Evolutionary conservation across 805 yeast genomes (phyloP), one percentile per base, ranked within the genome.

Genomic region (Kodamaea leandrae): DNA sequence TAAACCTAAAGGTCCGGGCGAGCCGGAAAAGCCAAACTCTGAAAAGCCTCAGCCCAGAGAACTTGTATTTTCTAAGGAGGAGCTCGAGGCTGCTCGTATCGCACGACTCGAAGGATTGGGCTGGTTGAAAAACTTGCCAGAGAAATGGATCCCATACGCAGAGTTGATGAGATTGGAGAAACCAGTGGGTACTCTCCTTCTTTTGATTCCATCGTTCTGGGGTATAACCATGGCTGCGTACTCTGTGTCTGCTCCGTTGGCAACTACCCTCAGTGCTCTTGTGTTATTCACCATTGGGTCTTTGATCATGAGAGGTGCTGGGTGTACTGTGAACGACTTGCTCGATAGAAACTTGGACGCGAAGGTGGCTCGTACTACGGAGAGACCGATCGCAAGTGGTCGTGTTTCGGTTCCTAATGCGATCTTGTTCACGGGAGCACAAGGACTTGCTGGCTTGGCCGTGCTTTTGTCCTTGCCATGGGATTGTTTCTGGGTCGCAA

Each of bases 231-330:
- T 90, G 82, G 97, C 96, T 1, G 91, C 95, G 0, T 83, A 74
- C 49, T 70, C 79, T 50, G 63, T 81, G 2, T 64, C 80, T 2
- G 96, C 96, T 0, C 82, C 96, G 0, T 40, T 88, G 1, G 45
- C 76, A 0, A 73, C 80, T 1, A 82, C 91, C 0, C 44, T 73
- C 0, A 76, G 74, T 54, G 86, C 82, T 55, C 58, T 87, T 24
- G 73, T 78, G 0, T 65, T 89, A 10, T 93, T 89, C 58, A 81
- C 91, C 4, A 69, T 83, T 3, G 99, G 99, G 10, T 77, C 97
- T 0, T 54, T 90, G 28, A 72, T 91, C 13, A 93, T 95, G 96
- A 77, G 99, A 61, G 96, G 98, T 19, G 97, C 96, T 1, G 99
- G 99, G 0, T 93, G 99, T 60, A 90, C 96, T 0, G 82, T 93